phyloP scores from a whole-genome alignment of 2,329 filamentous ascomycete species.

The Tolypocladium capitatum region DNA sequence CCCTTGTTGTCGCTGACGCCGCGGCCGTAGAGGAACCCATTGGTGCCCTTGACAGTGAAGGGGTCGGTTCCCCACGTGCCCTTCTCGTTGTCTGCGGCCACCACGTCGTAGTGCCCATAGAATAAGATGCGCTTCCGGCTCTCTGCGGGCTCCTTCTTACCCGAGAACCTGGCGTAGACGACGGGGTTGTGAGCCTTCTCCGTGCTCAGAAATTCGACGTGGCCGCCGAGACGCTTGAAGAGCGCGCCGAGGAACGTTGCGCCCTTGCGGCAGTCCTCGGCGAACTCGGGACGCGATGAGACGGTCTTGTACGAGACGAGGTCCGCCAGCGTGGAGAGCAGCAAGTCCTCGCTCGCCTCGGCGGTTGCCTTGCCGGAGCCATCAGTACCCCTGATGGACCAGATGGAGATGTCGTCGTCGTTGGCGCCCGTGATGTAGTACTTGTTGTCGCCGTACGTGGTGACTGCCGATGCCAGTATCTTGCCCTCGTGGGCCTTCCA shows the following conservation, averaged over 20 bases:
- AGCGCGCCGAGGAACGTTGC: constrained; percentile 82
- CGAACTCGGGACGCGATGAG: constrained; percentile 72
- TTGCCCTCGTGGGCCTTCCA: constrained; percentile 81
- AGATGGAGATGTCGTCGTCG: constrained; percentile 78
- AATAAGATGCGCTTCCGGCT: constrained; percentile 80
- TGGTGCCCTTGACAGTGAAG: constrained; percentile 76
- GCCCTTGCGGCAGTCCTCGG: constrained; percentile 83
- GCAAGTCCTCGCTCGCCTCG: constrained; percentile 32
- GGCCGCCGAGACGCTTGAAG: constrained; percentile 83
- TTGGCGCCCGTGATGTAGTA: constrained; percentile 93
- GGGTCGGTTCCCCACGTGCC: constrained; percentile 80
- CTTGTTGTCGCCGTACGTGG: constrained; percentile 55
- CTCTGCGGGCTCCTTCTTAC: constrained; percentile 51
- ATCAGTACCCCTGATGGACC: constrained; percentile 50
- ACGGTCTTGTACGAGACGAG: constrained; percentile 89
- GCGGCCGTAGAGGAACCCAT: constrained; percentile 87
- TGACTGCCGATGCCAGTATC: constrained; percentile 71
- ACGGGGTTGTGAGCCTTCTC: constrained; percentile 74
- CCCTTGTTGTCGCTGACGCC: constrained; percentile 98
- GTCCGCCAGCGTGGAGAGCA: constrained; percentile 62
- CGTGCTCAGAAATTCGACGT: constrained; percentile 81
- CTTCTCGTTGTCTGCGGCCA: constrained; percentile 71
- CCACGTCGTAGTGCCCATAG: constrained; percentile 97
- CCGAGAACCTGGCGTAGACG: constrained; percentile 80
- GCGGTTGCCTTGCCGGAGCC: constrained; percentile 20